Percentiles rank a stretch among this genome's conserved stretches.
phyloP scores from a whole-genome alignment of 1,284 basidiomycete species.

The Puccinia horiana region DNA sequence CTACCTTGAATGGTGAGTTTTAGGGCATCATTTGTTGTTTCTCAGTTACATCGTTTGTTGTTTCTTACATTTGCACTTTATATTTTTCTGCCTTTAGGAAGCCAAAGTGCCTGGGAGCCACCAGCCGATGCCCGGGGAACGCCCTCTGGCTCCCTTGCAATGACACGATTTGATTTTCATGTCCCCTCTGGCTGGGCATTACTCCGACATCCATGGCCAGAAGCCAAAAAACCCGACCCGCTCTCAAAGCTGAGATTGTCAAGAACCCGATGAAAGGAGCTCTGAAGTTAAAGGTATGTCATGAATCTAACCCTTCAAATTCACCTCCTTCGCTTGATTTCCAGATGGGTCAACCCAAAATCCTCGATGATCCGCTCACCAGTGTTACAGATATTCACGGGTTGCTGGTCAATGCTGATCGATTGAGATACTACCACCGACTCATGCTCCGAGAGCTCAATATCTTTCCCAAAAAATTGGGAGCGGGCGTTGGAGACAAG shows the following conservation, averaged over 20 bases:
- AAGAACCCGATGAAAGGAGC: background rate
- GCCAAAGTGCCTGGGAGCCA: too few relatives aligned
- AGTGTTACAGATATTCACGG: background rate
- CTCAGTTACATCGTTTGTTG: too few relatives aligned
- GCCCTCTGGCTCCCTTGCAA: too few relatives aligned
- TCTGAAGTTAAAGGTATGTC: background rate
- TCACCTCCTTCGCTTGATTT: background rate
- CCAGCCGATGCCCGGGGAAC: too few relatives aligned
- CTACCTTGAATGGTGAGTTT: too few relatives aligned
- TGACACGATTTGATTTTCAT: too few relatives aligned
- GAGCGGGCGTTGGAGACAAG: background rate
- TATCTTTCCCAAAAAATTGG: background rate
- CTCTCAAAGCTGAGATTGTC: background rate
- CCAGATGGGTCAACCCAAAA: background rate
- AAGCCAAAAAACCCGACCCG: background rate
- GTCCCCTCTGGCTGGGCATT: background rate
- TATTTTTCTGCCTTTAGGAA: too few relatives aligned
- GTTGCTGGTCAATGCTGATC: background rate
- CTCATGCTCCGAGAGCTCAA: background rate
- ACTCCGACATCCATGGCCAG: background rate
- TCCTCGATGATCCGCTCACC: background rate
- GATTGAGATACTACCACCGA: background rate
- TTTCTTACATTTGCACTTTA: too few relatives aligned
- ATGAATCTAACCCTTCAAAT: too few relatives aligned
- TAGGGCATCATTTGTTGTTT: too few relatives aligned